phyloP scores from a whole-genome alignment of 148 eudicot genomes.

The Agrostemma githago region DNA sequence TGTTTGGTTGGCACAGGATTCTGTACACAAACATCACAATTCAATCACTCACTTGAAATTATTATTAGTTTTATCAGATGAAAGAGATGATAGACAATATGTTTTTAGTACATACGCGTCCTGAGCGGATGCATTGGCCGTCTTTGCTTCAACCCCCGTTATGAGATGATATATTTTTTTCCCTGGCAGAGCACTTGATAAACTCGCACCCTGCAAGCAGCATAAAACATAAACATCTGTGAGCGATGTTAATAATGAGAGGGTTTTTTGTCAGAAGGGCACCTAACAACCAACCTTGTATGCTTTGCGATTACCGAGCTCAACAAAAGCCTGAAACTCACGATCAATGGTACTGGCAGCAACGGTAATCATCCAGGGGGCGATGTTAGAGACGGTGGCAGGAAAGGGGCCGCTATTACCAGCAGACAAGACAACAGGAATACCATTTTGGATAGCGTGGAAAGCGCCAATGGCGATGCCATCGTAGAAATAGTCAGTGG shows the following conservation, averaged over 20 bases:
- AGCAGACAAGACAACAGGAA: conserved; percentile 56
- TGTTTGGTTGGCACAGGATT: conserved; percentile 31
- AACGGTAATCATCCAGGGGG: conserved; percentile 80
- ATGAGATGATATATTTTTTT: conserved; percentile 37
- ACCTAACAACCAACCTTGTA: conserved; percentile 28
- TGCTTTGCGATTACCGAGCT: conserved; percentile 32
- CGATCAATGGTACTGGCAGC: conserved; percentile 68
- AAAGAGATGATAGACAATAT: background rate
- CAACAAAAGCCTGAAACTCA: conserved; percentile 33
- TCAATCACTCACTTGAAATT: background rate
- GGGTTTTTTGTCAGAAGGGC: too few relatives aligned
- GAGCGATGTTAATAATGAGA: background rate
- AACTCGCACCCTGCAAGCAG: conserved; percentile 42
- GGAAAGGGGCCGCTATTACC: conserved; percentile 52
- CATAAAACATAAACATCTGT: background rate
- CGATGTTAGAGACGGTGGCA: conserved; percentile 42
- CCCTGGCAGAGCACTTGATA: conserved; percentile 34
- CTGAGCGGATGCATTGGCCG: conserved; percentile 32
- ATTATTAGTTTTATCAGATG: too few relatives aligned
- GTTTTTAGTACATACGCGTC: conserved; percentile 35
- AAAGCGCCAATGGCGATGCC: conserved; percentile 46
- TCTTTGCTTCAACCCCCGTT: conserved; percentile 39
- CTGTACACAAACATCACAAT: conserved; percentile 17
- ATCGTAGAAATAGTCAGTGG: conserved; percentile 36
- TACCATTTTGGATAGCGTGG: conserved; percentile 48